Conservation (phyloP, 2,329 filamentous ascomycete species). For the Cladosporium sp. region DNA sequence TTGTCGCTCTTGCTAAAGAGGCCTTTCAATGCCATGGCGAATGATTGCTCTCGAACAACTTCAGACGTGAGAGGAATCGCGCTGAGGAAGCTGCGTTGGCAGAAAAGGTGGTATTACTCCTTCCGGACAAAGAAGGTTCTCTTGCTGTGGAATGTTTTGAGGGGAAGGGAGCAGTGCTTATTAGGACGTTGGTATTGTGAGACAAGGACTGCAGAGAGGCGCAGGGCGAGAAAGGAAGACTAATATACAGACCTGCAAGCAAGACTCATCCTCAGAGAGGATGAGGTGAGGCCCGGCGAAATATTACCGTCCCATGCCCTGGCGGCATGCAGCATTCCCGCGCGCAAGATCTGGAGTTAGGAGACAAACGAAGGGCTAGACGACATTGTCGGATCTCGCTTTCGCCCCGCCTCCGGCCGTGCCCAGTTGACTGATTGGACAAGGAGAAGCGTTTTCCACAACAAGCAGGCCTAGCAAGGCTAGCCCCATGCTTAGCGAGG, state of each 20-base stretch:
- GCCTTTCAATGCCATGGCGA: slow-evolving; percentile 4
- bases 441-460: background rate
- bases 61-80: no score
- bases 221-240: background rate
- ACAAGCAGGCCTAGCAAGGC: background rate
- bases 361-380: background rate
- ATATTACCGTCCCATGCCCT: background rate
- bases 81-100: background rate
- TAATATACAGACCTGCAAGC: background rate
- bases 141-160: slow-evolving; percentile 2
- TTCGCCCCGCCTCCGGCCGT: background rate
- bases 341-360: background rate
- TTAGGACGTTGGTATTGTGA: background rate
- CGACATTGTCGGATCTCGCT: background rate
- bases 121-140: background rate
- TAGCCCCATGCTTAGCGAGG: background rate
- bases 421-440: background rate
- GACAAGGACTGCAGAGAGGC: background rate
- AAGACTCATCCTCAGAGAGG: background rate
- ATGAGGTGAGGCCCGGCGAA: no score
- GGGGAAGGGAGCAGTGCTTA: background rate
- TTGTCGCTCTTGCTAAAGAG: slow-evolving; percentile 10
- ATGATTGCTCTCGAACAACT: no score
- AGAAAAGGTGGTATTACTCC: background rate
- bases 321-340: background rate